Evolutionary conservation across 345 rosid species (phyloP).

Genomic region (Clausena lansium): DNA sequence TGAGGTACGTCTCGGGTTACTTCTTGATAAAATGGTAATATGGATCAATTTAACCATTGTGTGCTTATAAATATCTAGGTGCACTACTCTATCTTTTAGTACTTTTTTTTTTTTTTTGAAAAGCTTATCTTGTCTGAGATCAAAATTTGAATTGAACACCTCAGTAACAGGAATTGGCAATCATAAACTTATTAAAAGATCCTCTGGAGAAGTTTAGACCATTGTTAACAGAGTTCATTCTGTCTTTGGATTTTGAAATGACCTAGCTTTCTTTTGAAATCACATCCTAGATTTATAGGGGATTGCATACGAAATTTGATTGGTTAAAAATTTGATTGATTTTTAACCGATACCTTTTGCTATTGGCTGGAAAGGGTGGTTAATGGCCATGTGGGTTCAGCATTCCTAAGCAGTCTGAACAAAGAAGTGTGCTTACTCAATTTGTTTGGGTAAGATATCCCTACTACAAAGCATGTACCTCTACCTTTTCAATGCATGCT

Average conservation of each 20-base stretch:
- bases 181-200: not conserved
- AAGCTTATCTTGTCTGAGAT: not conserved
- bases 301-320: not conserved
- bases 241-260: too few species aligned
- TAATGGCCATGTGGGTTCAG: not conserved
- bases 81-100: not conserved
- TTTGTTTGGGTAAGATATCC: not conserved
- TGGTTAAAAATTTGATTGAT: not conserved
- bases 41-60: not conserved
- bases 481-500: not conserved
- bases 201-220: not conserved
- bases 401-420: not conserved
- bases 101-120: not conserved
- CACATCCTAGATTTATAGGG: too few species aligned
- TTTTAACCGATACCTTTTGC: not conserved
- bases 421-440: not conserved
- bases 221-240: not conserved
- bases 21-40: not conserved
- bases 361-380: not conserved
- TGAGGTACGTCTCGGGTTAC: conserved; percentile 28
- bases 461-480: not conserved
- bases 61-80: not conserved
- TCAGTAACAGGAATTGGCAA: not conserved
- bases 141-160: not conserved
- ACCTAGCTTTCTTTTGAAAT: too few species aligned